Conservation (phyloP, 805 yeast species). For the Yamadazyma nakazawae region DNA sequence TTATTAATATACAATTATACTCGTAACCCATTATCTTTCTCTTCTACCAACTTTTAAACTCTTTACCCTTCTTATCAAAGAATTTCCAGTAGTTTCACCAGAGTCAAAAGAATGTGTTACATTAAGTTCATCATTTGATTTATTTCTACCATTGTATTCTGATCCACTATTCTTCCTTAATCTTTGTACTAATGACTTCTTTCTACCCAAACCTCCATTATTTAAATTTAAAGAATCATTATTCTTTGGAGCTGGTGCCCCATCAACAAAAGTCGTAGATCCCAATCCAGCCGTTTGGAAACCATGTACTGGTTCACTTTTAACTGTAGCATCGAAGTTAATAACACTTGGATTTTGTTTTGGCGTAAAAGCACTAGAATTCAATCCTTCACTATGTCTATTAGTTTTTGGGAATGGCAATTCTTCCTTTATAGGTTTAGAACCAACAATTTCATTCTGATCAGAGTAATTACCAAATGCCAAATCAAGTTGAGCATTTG, state of each 20-base stretch:
- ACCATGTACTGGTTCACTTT: constrained; percentile 79
- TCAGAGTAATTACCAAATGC: constrained; percentile 71
- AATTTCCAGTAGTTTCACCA: constrained; percentile 36
- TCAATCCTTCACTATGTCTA: constrained; percentile 18
- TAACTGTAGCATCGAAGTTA: constrained; percentile 67
- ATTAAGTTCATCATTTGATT: constrained; percentile 19
- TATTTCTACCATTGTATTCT: constrained; percentile 30
- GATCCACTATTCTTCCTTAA: constrained; percentile 42
- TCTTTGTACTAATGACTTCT: constrained; percentile 78
- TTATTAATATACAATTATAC: neutral
- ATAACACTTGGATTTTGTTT: constrained; percentile 52
- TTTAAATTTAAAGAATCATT: constrained; percentile 25
- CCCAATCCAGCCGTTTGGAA: constrained; percentile 85
- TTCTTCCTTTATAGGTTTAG: constrained; percentile 14
- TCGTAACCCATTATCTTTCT: constrained; percentile 16
- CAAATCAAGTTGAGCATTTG: constrained; percentile 56
- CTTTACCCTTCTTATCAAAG: constrained; percentile 79
- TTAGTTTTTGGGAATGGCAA: constrained; percentile 19
- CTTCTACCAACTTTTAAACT: constrained; percentile 76
- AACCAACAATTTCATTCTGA: constrained; percentile 38
- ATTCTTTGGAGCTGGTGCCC: constrained; percentile 81
- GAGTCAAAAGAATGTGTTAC: constrained; percentile 13
- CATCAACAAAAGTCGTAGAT: constrained; percentile 87
- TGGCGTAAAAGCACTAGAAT: constrained; percentile 31
- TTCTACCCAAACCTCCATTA: constrained; percentile 60